Evolutionary conservation across 2,329 filamentous ascomycete species (phyloP).

Genomic region (Xylariales sp.): DNA sequence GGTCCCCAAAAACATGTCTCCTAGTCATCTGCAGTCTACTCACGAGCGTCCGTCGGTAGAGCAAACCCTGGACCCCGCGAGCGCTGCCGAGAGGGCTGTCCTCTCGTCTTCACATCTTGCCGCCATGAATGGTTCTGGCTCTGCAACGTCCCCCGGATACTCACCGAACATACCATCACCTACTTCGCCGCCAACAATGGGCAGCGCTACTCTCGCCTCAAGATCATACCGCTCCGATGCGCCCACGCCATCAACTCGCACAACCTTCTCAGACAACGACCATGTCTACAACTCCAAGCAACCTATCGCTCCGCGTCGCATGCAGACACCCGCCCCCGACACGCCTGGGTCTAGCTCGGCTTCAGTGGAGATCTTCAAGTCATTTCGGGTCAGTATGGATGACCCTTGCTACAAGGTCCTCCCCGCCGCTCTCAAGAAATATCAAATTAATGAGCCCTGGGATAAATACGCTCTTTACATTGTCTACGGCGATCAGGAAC

Average conservation of each 20-base stretch:
- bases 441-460: constrained; percentile 97
- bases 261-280: constrained; percentile 51
- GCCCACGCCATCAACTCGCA: constrained; percentile 49
- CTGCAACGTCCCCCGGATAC: constrained; percentile 51
- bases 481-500: constrained; percentile 96
- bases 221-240: constrained; percentile 57
- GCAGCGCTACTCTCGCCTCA: constrained; percentile 50
- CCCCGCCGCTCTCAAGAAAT: constrained; percentile 92
- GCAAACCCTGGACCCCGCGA: constrained; percentile 63
- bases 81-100: constrained; percentile 62
- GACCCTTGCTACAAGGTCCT: constrained; percentile 97
- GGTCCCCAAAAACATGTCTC: constrained; percentile 71
- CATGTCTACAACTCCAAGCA: constrained; percentile 34
- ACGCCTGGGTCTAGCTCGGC: constrained; percentile 52
- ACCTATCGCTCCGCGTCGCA: constrained; percentile 46
- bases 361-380: constrained; percentile 95
- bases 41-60: constrained; percentile 63
- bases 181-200: constrained; percentile 59
- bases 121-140: constrained; percentile 61
- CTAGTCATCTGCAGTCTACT: constrained; percentile 64
- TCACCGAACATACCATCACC: constrained; percentile 67
- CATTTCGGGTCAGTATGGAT: constrained; percentile 95
- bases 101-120: constrained; percentile 65
- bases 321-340: constrained; percentile 59
- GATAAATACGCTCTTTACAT: constrained; percentile 97